Percentiles rank a stretch among this genome's conserved stretches.
Evolutionary conservation across 2,329 filamentous ascomycete genomes (phyloP).

Genomic region (Diaporthe sp.): DNA sequence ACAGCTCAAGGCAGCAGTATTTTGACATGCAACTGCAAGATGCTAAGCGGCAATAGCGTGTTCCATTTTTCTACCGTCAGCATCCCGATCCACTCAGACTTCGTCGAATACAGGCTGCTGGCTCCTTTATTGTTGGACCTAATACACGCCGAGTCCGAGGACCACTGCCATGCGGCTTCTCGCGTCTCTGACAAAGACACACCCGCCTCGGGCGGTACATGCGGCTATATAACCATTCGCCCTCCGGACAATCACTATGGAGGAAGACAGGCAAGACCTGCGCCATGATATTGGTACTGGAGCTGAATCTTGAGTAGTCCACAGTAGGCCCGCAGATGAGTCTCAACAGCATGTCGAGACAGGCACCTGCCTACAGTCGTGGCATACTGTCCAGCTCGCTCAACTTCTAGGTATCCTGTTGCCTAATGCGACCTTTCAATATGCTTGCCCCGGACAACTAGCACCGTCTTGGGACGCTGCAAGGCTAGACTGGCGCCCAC

Average conservation of each 20-base stretch:
- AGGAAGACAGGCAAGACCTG: background rate
- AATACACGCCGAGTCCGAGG: background rate
- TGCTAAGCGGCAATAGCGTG: background rate
- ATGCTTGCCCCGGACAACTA: constrained; percentile 3
- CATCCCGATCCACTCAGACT: background rate
- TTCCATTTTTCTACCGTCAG: background rate
- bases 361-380: background rate
- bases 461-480: background rate
- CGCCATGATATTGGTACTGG: background rate
- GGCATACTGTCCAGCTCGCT: background rate
- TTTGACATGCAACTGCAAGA: background rate
- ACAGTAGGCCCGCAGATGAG: background rate
- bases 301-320: background rate
- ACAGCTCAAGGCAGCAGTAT: constrained; percentile 21
- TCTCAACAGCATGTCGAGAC: background rate
- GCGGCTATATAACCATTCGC: too few species aligned
- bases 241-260: background rate
- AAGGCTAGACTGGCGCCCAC: constrained; percentile 16
- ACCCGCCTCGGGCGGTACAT: background rate
- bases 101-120: background rate
- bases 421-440: constrained; percentile 25
- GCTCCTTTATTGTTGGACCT: background rate
- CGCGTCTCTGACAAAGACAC: background rate
- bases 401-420: constrained; percentile 2
- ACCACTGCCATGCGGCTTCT: background rate